Percentiles rank a stretch among this genome's conserved stretches.
These are phyloP conservation scores for Blastocystis sp. DNA, from an alignment of 352 stramenopile species.

Conservation along the genomic window DNA sequence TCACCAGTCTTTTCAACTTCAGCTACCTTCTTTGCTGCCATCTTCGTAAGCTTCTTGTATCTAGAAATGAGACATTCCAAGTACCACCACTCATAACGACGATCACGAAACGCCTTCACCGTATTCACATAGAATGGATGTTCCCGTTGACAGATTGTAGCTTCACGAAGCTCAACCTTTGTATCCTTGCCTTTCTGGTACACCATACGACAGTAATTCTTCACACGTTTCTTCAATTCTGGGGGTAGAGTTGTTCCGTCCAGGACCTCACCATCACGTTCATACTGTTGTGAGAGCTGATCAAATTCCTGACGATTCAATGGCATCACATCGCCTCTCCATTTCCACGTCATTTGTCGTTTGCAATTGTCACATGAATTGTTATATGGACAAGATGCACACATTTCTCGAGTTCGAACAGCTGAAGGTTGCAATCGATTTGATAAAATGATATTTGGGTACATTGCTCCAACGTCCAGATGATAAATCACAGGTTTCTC, in stretches of 20 bases:
- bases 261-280: background rate
- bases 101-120: slow-evolving; percentile 93
- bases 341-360: slow-evolving; percentile 93
- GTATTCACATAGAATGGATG: slow-evolving; percentile 99
- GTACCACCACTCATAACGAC: slow-evolving; percentile 82
- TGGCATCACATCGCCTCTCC: slow-evolving; percentile 89
- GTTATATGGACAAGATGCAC: slow-evolving; percentile 87
- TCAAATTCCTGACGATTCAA: slow-evolving; percentile 86
- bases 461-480: slow-evolving; percentile 97
- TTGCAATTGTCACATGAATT: slow-evolving; percentile 85
- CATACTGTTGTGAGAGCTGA: slow-evolving; percentile 82
- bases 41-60: slow-evolving; percentile 96
- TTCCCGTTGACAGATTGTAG: slow-evolving; percentile 96
- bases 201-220: slow-evolving; percentile 85
- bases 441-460: slow-evolving; percentile 99
- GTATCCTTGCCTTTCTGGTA: slow-evolving; percentile 78
- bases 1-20: slow-evolving; percentile 71
- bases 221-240: slow-evolving; percentile 73
- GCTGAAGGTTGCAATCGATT: slow-evolving; percentile 93
- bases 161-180: slow-evolving; percentile 81
- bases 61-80: background rate
- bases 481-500: slow-evolving; percentile 93
- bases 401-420: slow-evolving; percentile 88
- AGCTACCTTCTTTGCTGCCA: slow-evolving; percentile 74
- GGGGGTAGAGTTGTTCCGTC: slow-evolving; percentile 62